Percentiles rank a stretch among this genome's conserved stretches.
Conservation (phyloP, 495 filamentous ascomycete species). For the Pyrenula aspistea region DNA sequence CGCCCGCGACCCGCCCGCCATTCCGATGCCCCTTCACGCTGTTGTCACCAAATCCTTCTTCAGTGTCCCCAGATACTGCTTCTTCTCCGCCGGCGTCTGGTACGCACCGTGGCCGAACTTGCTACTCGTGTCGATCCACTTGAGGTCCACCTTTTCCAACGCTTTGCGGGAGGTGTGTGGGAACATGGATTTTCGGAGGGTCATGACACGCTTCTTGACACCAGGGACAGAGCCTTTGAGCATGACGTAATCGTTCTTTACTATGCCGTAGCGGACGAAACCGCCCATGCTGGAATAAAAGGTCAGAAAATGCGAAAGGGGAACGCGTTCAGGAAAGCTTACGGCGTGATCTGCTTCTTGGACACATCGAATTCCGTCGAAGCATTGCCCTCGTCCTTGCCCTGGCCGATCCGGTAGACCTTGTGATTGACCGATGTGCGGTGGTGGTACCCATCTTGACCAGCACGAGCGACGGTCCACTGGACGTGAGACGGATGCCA, state of each 20-base stretch:
- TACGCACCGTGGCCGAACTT: constrained; percentile 99
- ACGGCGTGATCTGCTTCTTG: constrained; percentile 99
- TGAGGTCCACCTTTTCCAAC: constrained; percentile 98
- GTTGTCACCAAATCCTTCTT: constrained; percentile 87
- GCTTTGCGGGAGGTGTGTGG: constrained; percentile 87
- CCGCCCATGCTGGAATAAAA: constrained; percentile 67
- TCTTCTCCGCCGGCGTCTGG: constrained; percentile 98
- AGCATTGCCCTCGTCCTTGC: constrained; percentile 74
- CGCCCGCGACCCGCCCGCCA: constrained; percentile 10
- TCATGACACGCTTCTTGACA: constrained; percentile 99
- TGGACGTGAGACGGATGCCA: constrained; percentile 99
- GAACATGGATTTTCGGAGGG: constrained; percentile 98
- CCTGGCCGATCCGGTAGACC: constrained; percentile 97
- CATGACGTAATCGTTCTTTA: constrained; percentile 99
- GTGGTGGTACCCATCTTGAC: constrained; percentile 99
- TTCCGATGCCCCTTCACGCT: constrained; percentile 51
- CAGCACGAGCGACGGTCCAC: constrained; percentile 99
- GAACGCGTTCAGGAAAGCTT: constrained; percentile 35
- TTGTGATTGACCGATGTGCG: constrained; percentile 99
- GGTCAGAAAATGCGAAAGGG: constrained; percentile 18
- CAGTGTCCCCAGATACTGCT: constrained; percentile 89
- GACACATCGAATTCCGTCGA: constrained; percentile 91
- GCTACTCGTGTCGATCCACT: constrained; percentile 99
- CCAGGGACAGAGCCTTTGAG: constrained; percentile 96
- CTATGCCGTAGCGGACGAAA: constrained; percentile 97